Base-by-base conservation (phyloP, 1,284 basidiomycete genomes). In the Erythrobasidium hasegawianum region DNA sequence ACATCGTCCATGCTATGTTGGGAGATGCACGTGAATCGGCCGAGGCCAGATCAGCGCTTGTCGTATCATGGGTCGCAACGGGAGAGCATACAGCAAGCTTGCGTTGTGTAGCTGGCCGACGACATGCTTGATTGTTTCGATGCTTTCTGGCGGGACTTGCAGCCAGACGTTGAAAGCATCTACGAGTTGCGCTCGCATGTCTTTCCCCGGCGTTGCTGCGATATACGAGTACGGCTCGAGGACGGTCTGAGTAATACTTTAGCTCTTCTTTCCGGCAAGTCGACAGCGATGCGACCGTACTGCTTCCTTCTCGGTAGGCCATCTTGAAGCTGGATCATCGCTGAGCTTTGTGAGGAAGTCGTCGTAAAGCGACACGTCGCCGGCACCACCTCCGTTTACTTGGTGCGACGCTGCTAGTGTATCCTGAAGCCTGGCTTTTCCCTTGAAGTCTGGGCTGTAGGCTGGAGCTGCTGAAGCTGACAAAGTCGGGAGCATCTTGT, bases 151-250 rank as follows among this genome's bases (percentile, higher is more conserved):
- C 0, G 89, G 88, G 1, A 98, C 92, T 1, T 86, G 77, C 14
- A 98, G 83, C 96, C 96, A 99, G 1, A 80, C 66, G 73, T 98
- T 95, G 84, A 99, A 98, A 0, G 95, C 94, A 60, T 88, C 88
- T 68, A 97, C 93, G 75, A 99, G 84, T 70, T 87, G 83, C 0
- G 86, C 82, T 13, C 96, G 86, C 68, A 98, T 88, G 72, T 97
- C 95, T 77, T 98, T 97, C 18, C 96, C 96, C 0, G 90, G 90
- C 57, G 87, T 86, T 0, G 88, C 84, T 18, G 85, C 86, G 52
- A 94, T 85, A 77, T 97, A 97, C 0, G 84, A 84, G 76, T 87
- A 98, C 0, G 96, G 94, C 76, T 98, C 95, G 1, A 94, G 81
- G 2, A 95, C 78, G n/a, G 85, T 83, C 83, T 85, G 54, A 5